phyloP scores from a whole-genome alignment of 108 stramenopile species.

The Nitzschia sp. region DNA sequence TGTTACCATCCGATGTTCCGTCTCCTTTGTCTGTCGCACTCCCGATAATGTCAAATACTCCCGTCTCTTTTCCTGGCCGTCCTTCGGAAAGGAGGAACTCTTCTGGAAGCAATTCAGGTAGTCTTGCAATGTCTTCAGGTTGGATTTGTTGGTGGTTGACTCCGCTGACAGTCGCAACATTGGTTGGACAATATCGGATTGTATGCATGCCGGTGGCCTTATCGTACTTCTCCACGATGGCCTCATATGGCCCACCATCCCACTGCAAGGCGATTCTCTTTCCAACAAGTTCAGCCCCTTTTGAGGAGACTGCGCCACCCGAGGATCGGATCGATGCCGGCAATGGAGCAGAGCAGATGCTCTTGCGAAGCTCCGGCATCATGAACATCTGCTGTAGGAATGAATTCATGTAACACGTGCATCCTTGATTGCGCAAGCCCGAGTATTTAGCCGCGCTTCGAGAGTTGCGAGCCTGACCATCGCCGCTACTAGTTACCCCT shows the following conservation, averaged over 20 bases:
- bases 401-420: slow-evolving; percentile 99
- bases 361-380: slow-evolving; percentile 90
- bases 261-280: slow-evolving; percentile 84
- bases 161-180: slow-evolving; percentile 46
- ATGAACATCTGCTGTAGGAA: slow-evolving; percentile 96
- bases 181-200: slow-evolving; percentile 71
- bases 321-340: slow-evolving; percentile 66
- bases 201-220: slow-evolving; percentile 76
- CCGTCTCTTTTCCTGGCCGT: slow-evolving; percentile 93
- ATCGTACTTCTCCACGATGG: slow-evolving; percentile 76
- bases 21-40: slow-evolving; percentile 2
- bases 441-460: slow-evolving; percentile 73
- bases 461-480: slow-evolving; percentile 36
- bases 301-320: slow-evolving; percentile 55
- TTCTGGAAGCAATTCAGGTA: slow-evolving; percentile 70
- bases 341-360: slow-evolving; percentile 73
- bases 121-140: slow-evolving; percentile 50
- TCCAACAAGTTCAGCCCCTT: slow-evolving; percentile 76
- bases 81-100: slow-evolving; percentile 87
- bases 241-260: slow-evolving; percentile 86
- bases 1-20: neutral
- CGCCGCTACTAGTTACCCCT: slow-evolving; percentile 31
- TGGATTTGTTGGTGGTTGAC: slow-evolving; percentile 42
- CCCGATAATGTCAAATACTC: slow-evolving; percentile 73
- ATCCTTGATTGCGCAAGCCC: slow-evolving; percentile 95